A percentile compares a stretch with the other conserved stretches of the same genome.
Evolutionary conservation across 371 early-diverging fungal species (phyloP).

Genomic region (Mortierella sp.): DNA sequence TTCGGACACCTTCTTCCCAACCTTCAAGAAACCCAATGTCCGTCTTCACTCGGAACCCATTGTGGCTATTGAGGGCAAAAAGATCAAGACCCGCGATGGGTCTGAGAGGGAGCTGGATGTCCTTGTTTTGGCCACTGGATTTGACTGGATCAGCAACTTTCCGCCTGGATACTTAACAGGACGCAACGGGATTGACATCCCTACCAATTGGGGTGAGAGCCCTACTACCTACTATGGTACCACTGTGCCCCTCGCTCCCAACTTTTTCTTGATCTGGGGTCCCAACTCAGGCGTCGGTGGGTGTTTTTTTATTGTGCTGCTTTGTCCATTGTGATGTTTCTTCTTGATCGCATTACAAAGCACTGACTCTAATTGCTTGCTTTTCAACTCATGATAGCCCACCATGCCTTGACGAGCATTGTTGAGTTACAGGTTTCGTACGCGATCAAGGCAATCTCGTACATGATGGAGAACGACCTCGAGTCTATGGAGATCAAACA

Average conservation of each 20-base stretch:
- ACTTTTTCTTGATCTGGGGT: conserved; percentile 53
- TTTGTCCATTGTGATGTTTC: background rate
- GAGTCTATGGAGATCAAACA: conserved; percentile 44
- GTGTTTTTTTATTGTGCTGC: background rate
- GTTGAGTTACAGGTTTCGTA: conserved; percentile 49
- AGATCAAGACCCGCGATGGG: conserved; percentile 34
- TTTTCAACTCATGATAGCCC: conserved; percentile 9
- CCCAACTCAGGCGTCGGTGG: conserved; percentile 48
- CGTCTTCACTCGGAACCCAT: conserved; percentile 27
- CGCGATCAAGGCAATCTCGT: conserved; percentile 36
- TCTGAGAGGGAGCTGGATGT: conserved; percentile 40
- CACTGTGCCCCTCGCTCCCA: conserved; percentile 38
- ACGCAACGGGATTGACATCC: conserved; percentile 31
- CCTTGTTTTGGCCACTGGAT: conserved; percentile 47
- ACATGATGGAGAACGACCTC: conserved; percentile 50
- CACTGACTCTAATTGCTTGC: background rate
- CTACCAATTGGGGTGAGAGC: conserved; percentile 34
- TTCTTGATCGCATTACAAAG: too few relatives aligned
- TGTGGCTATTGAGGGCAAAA: conserved; percentile 24
- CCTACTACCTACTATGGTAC: conserved; percentile 47
- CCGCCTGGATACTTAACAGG: conserved; percentile 34
- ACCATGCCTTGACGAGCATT: conserved; percentile 32
- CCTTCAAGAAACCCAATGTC: conserved; percentile 37
- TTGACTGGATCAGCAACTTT: conserved; percentile 34
- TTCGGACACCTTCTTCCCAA: conserved; percentile 35